A percentile compares a stretch with the other conserved stretches of the same genome.
These are phyloP conservation scores for Xerocomus spinulosus DNA, from an alignment of 768 basidiomycete species.

Conservation along the genomic window DNA sequence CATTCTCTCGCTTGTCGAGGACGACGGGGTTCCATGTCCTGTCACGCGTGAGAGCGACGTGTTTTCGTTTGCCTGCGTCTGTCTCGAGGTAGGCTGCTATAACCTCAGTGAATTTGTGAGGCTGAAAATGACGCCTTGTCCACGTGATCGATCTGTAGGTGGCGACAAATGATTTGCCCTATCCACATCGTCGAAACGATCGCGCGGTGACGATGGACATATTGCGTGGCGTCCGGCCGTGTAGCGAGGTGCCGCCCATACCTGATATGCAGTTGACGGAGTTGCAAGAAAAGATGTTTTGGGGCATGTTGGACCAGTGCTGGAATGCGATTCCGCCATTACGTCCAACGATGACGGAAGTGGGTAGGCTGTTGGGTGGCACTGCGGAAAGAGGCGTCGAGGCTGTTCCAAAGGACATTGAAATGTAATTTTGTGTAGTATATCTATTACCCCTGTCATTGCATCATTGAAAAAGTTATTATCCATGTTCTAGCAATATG, in stretches of 20 bases:
- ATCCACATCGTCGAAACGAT: conserved; percentile 50
- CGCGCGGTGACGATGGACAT: conserved; percentile 54
- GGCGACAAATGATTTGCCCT: conserved; percentile 48
- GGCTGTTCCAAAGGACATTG: too few relatives aligned
- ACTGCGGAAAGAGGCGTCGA: conserved; percentile 1
- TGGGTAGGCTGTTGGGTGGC: conserved; percentile 17
- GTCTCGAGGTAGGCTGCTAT: conserved; percentile 44
- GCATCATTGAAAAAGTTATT: not conserved
- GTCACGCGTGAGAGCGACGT: conserved; percentile 54
- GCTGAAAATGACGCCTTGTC: not conserved
- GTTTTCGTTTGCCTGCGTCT: conserved; percentile 57
- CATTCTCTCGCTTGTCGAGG: conserved; percentile 46
- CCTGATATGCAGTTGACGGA: conserved; percentile 13
- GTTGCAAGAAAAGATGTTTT: conserved; percentile 35
- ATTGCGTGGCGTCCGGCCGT: conserved; percentile 47
- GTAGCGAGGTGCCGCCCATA: conserved; percentile 28
- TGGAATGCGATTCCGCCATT: conserved; percentile 37
- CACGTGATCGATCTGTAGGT: conserved; percentile 34
- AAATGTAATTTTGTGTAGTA: not conserved
- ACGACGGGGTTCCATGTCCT: conserved; percentile 37
- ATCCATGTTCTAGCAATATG: not conserved
- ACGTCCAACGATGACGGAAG: conserved; percentile 43
- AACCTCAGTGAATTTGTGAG: not conserved
- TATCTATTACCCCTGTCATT: not conserved
- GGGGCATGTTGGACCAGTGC: conserved; percentile 42